Percentiles rank a stretch among this genome's conserved stretches.
Evolutionary conservation across 108 stramenopile species (phyloP).

Genomic region (Cyclotella sp.): DNA sequence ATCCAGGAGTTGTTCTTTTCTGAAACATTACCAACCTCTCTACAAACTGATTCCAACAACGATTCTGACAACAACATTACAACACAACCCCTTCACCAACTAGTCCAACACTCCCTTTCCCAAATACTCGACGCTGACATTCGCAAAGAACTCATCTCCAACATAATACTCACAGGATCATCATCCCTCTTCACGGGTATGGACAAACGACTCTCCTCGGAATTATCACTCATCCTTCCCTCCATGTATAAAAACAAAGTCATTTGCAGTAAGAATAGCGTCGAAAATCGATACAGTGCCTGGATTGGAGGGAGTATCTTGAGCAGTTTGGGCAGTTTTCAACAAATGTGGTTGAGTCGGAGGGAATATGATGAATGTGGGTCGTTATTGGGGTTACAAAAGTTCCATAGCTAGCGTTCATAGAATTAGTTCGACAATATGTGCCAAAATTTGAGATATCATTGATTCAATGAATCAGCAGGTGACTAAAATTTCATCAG

Average conservation of each 20-base stretch:
- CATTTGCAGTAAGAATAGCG: slow-evolving; percentile 61
- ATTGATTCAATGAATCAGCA: too few relatives aligned
- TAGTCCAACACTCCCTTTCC: slow-evolving; percentile 71
- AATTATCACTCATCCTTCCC: slow-evolving; percentile 64
- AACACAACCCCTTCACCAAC: slow-evolving; percentile 66
- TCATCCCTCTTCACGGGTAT: slow-evolving; percentile 70
- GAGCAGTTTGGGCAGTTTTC: slow-evolving; percentile 95
- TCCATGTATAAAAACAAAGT: slow-evolving; percentile 74
- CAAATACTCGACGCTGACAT: slow-evolving; percentile 80
- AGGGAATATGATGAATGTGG: slow-evolving; percentile 96
- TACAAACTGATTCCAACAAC: slow-evolving; percentile 21
- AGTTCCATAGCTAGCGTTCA: slow-evolving; percentile 50
- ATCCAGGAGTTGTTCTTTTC: slow-evolving; percentile 70
- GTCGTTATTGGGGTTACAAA: slow-evolving; percentile 70
- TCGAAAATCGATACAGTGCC: slow-evolving; percentile 80
- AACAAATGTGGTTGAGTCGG: slow-evolving; percentile 94
- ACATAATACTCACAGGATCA: slow-evolving; percentile 78
- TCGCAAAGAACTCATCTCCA: slow-evolving; percentile 80
- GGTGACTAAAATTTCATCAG: too few relatives aligned
- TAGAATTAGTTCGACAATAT: neutral
- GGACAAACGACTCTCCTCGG: slow-evolving; percentile 72
- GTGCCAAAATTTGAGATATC: too few relatives aligned
- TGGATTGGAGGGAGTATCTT: slow-evolving; percentile 97
- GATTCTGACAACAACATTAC: slow-evolving; percentile 37
- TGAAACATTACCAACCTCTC: slow-evolving; percentile 60